Evolutionary conservation across 495 filamentous ascomycete genomes (phyloP).

Genomic region (Cryomyces minteri): DNA sequence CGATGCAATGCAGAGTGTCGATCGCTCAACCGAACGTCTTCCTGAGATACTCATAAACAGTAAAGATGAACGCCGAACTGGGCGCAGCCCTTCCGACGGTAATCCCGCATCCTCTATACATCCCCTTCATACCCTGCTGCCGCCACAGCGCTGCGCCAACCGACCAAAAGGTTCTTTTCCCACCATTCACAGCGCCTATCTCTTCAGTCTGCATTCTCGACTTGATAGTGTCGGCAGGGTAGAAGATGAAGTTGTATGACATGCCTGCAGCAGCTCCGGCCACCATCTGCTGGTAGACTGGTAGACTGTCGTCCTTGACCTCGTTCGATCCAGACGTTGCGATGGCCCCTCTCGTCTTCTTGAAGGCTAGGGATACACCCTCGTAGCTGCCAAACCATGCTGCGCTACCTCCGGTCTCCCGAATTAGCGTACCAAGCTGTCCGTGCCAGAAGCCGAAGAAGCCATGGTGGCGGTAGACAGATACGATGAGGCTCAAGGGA

Average conservation of each 20-base stretch:
- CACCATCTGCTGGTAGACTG: slow-evolving; percentile 64
- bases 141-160: slow-evolving; percentile 57
- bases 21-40: slow-evolving; percentile 32
- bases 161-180: slow-evolving; percentile 41
- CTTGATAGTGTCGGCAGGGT: slow-evolving; percentile 93
- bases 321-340: neutral
- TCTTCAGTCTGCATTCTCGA: slow-evolving; percentile 87
- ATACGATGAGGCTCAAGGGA: slow-evolving; percentile 43
- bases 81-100: slow-evolving; percentile 75
- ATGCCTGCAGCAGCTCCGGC: slow-evolving; percentile 87
- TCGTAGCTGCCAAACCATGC: slow-evolving; percentile 96
- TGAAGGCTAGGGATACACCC: slow-evolving; percentile 50
- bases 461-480: slow-evolving; percentile 67
- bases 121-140: slow-evolving; percentile 58
- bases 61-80: slow-evolving; percentile 94
- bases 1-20: no score
- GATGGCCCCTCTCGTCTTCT: slow-evolving; percentile 11
- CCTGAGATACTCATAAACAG: slow-evolving; percentile 73
- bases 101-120: slow-evolving; percentile 92
- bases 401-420: slow-evolving; percentile 81
- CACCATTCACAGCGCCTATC: slow-evolving; percentile 24
- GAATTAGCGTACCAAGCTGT: slow-evolving; percentile 79
- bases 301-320: slow-evolving; percentile 19
- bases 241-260: slow-evolving; percentile 90
- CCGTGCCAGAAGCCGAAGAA: slow-evolving; percentile 85